Conservation (phyloP, 1,284 basidiomycete genomes). For the Lignosus rhinocerotis region DNA sequence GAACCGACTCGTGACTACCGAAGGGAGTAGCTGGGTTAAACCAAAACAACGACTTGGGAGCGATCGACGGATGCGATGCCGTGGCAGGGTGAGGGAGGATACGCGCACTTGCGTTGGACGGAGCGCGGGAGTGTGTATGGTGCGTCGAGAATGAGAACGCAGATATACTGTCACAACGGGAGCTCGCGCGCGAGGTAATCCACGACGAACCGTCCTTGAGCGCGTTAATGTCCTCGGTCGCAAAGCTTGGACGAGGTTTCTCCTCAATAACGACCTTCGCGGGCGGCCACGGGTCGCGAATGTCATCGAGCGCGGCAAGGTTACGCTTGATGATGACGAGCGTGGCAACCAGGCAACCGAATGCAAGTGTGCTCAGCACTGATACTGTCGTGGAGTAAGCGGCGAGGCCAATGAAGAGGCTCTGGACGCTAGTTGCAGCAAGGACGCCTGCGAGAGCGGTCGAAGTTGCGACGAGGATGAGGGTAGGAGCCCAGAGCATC, state of each 20-base stretch:
- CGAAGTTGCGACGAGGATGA: constrained; percentile 53
- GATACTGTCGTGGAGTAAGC: constrained; percentile 57
- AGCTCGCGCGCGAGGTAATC: constrained; percentile 65
- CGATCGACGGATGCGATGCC: constrained; percentile 47
- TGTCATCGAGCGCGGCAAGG: constrained; percentile 50
- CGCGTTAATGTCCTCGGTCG: constrained; percentile 66
- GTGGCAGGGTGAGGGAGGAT: constrained; percentile 41
- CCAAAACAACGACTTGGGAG: constrained; percentile 62
- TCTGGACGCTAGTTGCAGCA: constrained; percentile 50
- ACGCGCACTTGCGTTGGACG: constrained; percentile 35
- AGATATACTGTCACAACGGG: constrained; percentile 59
- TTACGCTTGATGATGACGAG: constrained; percentile 65
- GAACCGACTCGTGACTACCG: constrained; percentile 39
- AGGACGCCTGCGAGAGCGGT: constrained; percentile 59
- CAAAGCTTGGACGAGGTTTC: constrained; percentile 58
- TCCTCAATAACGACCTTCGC: constrained; percentile 43
- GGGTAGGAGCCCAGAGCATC: constrained; percentile 66
- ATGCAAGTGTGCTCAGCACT: constrained; percentile 49
- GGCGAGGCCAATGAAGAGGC: constrained; percentile 60
- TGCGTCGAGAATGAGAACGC: constrained; percentile 72
- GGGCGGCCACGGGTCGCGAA: constrained; percentile 57
- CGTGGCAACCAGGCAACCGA: constrained; percentile 57
- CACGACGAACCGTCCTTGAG: constrained; percentile 72
- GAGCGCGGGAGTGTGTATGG: constrained; percentile 40
- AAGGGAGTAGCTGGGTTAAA: constrained; percentile 47